Evolutionary conservation across 768 basidiomycete genomes (phyloP), one percentile per base, ranked within the genome.

Genomic region (Chalciporus chontae): DNA sequence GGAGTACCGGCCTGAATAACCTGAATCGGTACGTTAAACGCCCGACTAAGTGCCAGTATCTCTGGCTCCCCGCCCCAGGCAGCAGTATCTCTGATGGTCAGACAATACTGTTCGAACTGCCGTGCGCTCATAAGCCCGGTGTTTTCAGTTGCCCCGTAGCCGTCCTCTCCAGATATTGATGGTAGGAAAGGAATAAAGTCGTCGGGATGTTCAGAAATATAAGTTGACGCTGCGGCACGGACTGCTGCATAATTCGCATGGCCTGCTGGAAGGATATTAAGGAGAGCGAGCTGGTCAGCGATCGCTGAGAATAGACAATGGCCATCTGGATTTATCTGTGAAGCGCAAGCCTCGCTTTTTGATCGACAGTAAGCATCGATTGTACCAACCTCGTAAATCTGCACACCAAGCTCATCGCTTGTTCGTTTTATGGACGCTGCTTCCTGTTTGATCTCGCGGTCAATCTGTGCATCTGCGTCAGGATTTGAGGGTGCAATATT

Each of bases 1-100:
- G 94, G 94, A 23, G 75, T 77, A 1, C 84, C 85, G 1, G 81
- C 82, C 66, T 98, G 96, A 11, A 98, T 76, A 46, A 99, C 88
- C 64, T 95, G 86, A 43, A 99, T 94, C 0, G 94, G 87, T 34
- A 94, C 72, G 47, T 84, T 78, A 66, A 80, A 97, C 26, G 83
- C 81, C 44, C 85, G 76, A 63, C 87, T 85, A 14, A 98, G 73
- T 3, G 96, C 96, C 58, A 88, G 77, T 27, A 99, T 93, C 77
- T 98, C 96, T 7, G 93, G 94, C 71, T 98, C 94, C 31, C 96
- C 95, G 43, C 96, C 96, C 96, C 96, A 98, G 26, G 84, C 79
- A n/a, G 83, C 85, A 19, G 93, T 94, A 64, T 86, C 77, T 37
- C 83, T 83, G 24, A 99, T 84, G 10, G 77, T 74, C 48, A 71